These are phyloP conservation scores for Penstemon eatonii DNA, from an alignment of 257 asterid species.

Conservation along the genomic window DNA sequence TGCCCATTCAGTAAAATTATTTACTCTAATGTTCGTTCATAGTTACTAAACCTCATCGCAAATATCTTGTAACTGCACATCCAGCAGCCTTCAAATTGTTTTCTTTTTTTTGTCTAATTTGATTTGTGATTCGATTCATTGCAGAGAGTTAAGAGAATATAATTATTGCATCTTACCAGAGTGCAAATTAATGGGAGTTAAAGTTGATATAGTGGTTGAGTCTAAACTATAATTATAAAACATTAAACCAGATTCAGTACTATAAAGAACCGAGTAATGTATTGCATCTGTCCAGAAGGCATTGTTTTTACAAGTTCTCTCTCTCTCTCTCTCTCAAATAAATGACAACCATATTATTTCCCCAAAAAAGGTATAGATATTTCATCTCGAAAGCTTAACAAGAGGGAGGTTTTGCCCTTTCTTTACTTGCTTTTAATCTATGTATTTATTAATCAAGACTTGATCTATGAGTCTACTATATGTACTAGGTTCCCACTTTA, in stretches of 20 bases:
- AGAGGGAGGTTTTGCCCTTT: too few relatives aligned
- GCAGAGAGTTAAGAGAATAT: too few relatives aligned
- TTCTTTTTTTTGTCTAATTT: background rate
- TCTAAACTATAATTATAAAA: background rate
- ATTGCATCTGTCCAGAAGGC: background rate
- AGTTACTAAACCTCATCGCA: background rate
- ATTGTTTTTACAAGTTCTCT: background rate
- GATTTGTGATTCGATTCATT: background rate
- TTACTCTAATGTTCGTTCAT: too few relatives aligned
- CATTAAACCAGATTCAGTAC: background rate
- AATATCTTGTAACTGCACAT: background rate
- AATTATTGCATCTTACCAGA: background rate
- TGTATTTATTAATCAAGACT: too few relatives aligned
- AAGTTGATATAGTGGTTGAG: background rate
- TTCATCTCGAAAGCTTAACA: too few relatives aligned
- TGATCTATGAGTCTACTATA: too few relatives aligned
- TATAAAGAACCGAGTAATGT: background rate
- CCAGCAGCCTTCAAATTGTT: constrained; percentile 1
- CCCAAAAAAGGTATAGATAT: too few relatives aligned
- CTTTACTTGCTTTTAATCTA: too few relatives aligned
- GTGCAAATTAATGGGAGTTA: background rate
- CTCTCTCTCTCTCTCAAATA: too few relatives aligned
- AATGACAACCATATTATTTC: too few relatives aligned
- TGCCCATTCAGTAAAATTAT: constrained; percentile 8
- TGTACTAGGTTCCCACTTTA: too few relatives aligned